Percentiles rank a stretch among this genome's conserved stretches.
Evolutionary conservation across 305 asterid genomes (phyloP).

Genomic region (Fraxinus dipetala): DNA sequence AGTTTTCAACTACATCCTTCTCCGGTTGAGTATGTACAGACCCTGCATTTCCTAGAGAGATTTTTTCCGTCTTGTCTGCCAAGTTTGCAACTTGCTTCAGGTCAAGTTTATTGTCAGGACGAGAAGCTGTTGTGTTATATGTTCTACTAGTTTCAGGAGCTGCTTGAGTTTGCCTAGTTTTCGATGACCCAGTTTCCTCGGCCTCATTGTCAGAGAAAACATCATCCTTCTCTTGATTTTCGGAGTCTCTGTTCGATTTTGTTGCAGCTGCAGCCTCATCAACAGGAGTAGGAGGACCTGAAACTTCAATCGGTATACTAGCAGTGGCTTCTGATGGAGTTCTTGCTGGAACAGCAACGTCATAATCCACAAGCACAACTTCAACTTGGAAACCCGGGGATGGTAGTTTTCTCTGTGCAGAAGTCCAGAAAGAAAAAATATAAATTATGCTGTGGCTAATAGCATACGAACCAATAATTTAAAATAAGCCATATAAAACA

Average conservation of each 20-base stretch:
- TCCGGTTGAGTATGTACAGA: constrained; percentile 34
- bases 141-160: constrained; percentile 33
- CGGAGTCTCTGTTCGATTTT: constrained; percentile 34
- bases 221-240: constrained; percentile 45
- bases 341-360: constrained; percentile 39
- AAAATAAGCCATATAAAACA: background rate
- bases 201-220: constrained; percentile 71
- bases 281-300: constrained; percentile 37
- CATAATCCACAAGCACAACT: constrained; percentile 78
- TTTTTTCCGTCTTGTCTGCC: constrained; percentile 50
- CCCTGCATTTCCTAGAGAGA: constrained; percentile 52
- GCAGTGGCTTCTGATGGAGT: constrained; percentile 45
- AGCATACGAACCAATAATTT: background rate
- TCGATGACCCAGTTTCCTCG: constrained; percentile 45
- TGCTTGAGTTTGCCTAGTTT: constrained; percentile 30
- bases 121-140: constrained; percentile 25
- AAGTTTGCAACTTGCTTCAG: constrained; percentile 40
- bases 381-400: constrained; percentile 97
- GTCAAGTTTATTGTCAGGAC: constrained; percentile 26
- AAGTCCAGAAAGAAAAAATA: background rate
- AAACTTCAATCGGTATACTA: constrained; percentile 31
- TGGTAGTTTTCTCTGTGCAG: constrained; percentile 87
- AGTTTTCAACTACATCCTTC: constrained; percentile 38
- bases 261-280: constrained; percentile 35
- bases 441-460: background rate